phyloP scores from a whole-genome alignment of 805 yeast species.

The Sugiyamaella boreocaroliniensis region DNA sequence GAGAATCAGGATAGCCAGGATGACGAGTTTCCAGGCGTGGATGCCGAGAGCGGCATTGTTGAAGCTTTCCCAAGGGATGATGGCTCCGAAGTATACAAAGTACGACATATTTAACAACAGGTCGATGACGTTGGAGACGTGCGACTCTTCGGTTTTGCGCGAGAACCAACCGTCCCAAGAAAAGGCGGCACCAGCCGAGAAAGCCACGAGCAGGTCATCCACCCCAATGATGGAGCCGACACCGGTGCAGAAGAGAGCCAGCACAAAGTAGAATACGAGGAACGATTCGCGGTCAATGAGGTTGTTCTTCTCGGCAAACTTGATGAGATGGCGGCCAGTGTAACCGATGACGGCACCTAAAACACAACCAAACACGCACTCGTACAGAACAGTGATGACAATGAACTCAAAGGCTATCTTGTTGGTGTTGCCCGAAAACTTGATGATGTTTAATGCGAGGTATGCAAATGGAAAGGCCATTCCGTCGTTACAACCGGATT shows the following conservation, averaged over 20 bases:
- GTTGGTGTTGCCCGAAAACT: slow-evolving; percentile 57
- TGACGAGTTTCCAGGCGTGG: slow-evolving; percentile 69
- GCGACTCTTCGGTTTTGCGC: slow-evolving; percentile 71
- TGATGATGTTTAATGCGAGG: slow-evolving; percentile 59
- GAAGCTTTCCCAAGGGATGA: slow-evolving; percentile 81
- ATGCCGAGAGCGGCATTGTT: slow-evolving; percentile 57
- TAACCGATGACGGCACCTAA: slow-evolving; percentile 72
- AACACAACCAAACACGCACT: slow-evolving; percentile 71
- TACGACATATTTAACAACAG: slow-evolving; percentile 74
- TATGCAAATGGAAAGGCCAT: slow-evolving; percentile 89
- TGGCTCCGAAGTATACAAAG: slow-evolving; percentile 85
- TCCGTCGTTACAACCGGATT: slow-evolving; percentile 89
- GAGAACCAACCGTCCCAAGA: slow-evolving; percentile 93
- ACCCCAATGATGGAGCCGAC: slow-evolving; percentile 82
- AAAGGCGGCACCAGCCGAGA: slow-evolving; percentile 90
- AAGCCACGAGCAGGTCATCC: slow-evolving; percentile 81
- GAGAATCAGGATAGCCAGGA: slow-evolving; percentile 67
- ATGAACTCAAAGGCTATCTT: slow-evolving; percentile 78
- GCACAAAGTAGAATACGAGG: slow-evolving; percentile 71
- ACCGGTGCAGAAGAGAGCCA: slow-evolving; percentile 83
- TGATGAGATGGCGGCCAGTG: slow-evolving; percentile 59
- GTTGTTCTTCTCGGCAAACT: slow-evolving; percentile 60
- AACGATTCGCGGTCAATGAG: slow-evolving; percentile 85
- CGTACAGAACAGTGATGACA: slow-evolving; percentile 66
- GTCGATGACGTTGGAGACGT: slow-evolving; percentile 87